These are phyloP conservation scores for Cyclaneusma minus DNA, from an alignment of 2,329 filamentous ascomycete genomes.

Conservation along the genomic window DNA sequence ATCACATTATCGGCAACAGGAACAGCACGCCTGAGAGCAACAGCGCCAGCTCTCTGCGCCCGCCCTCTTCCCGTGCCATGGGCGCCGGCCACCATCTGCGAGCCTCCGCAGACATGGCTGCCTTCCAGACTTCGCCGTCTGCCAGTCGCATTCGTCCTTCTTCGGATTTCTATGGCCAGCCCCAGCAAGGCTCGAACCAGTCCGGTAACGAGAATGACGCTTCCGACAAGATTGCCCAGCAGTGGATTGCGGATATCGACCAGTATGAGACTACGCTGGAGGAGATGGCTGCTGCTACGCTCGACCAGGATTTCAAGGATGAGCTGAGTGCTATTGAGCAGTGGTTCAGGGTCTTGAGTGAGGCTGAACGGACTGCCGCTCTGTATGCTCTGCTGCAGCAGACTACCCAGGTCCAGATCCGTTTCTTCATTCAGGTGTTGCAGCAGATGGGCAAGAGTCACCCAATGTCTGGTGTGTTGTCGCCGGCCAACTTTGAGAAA, in stretches of 20 bases:
- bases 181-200: constrained; percentile 51
- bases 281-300: constrained; percentile 96
- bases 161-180: constrained; percentile 83
- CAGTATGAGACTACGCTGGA: constrained; percentile 98
- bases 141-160: constrained; percentile 79
- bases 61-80: constrained; percentile 63
- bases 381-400: constrained; percentile 92
- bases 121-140: constrained; percentile 52
- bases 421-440: constrained; percentile 96
- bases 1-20: constrained; percentile 62
- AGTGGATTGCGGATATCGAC: constrained; percentile 98
- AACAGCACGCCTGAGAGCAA: constrained; percentile 94
- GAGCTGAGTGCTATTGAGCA: constrained; percentile 98
- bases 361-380: constrained; percentile 89
- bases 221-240: constrained; percentile 85
- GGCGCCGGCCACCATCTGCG: constrained; percentile 74
- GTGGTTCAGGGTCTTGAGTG: constrained; percentile 96
- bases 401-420: constrained; percentile 96
- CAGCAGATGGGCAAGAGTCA: constrained; percentile 99
- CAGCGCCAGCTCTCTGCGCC: constrained; percentile 66
- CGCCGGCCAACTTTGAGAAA: constrained; percentile 93
- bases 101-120: constrained; percentile 90
- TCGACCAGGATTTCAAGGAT: constrained; percentile 99
- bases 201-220: constrained; percentile 59
- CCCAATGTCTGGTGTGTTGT: constrained; percentile 89